These are phyloP conservation scores for Geotrichum siamense DNA, from an alignment of 1,139 yeast species.

Conservation along the genomic window DNA sequence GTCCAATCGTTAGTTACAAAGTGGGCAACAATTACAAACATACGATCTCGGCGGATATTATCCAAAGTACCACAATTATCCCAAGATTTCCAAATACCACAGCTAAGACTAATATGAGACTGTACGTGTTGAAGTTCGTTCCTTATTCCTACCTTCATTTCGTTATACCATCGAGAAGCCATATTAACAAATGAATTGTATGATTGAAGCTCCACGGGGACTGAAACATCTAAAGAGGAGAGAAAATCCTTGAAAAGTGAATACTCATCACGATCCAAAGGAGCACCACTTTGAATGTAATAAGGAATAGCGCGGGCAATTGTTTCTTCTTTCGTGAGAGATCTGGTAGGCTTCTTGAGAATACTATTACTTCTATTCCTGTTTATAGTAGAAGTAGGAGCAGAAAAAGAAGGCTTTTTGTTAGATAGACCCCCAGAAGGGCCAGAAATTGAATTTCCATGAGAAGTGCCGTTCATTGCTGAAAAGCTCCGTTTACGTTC, in stretches of 20 bases:
- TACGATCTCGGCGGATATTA: conserved; percentile 10
- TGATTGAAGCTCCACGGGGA: conserved; percentile 17
- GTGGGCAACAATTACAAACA: conserved; percentile 17
- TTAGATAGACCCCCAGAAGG: background rate
- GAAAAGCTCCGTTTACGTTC: conserved; percentile 14
- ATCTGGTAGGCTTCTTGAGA: conserved; percentile 8
- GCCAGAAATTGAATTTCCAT: background rate
- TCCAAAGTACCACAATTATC: conserved; percentile 14
- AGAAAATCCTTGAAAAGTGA: conserved; percentile 12
- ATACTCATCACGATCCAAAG: conserved; percentile 15
- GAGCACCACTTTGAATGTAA: conserved; percentile 15
- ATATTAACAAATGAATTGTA: conserved; percentile 13
- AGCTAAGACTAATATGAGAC: conserved; percentile 16
- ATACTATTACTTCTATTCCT: conserved; percentile 6
- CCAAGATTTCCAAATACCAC: conserved; percentile 18
- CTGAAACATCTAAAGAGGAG: conserved; percentile 11
- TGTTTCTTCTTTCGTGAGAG: conserved; percentile 12
- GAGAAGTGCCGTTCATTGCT: conserved; percentile 13
- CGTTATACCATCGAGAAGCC: conserved; percentile 16
- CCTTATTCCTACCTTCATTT: conserved; percentile 14
- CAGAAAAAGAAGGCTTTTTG: background rate
- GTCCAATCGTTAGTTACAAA: conserved; percentile 18
- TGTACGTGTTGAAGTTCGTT: conserved; percentile 10
- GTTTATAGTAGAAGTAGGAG: background rate
- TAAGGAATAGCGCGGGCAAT: conserved; percentile 16